Conservation (phyloP, 148 eudicot species). For the Fagopyrum esculentum region DNA sequence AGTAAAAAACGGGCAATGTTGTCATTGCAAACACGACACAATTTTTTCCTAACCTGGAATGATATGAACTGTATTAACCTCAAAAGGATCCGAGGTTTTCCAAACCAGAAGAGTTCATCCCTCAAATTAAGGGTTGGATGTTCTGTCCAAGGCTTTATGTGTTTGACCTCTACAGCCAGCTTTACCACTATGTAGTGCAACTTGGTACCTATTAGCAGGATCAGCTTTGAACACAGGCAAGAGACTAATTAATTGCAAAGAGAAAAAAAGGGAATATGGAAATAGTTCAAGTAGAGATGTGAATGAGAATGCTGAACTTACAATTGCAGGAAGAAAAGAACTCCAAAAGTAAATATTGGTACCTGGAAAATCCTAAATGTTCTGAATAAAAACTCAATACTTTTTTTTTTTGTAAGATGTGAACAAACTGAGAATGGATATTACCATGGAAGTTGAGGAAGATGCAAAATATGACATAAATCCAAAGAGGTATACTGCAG, state of each 20-base stretch:
- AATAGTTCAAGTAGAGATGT: not conserved
- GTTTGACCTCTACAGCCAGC: constrained; percentile 59
- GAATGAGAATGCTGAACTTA: constrained; percentile 24
- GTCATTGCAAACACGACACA: not conserved
- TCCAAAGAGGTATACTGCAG: constrained; percentile 81
- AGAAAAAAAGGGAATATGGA: not conserved
- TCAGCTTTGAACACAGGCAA: constrained; percentile 30
- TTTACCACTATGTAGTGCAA: constrained; percentile 66
- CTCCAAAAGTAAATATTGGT: constrained; percentile 63
- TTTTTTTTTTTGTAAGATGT: too few species aligned
- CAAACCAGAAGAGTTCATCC: constrained; percentile 81
- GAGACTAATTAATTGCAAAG: not conserved
- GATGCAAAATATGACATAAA: constrained; percentile 52
- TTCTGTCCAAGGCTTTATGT: constrained; percentile 32
- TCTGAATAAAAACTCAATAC: not conserved
- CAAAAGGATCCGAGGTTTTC: constrained; percentile 61
- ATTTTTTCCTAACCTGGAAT: constrained; percentile 44
- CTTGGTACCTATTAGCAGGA: constrained; percentile 53
- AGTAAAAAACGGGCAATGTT: not conserved
- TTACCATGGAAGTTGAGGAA: constrained; percentile 80
- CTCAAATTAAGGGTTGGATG: constrained; percentile 43
- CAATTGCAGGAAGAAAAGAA: constrained; percentile 70
- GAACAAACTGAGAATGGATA: not conserved
- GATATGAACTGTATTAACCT: constrained; percentile 58
- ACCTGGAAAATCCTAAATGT: constrained; percentile 30